These are phyloP conservation scores for Ascochyta clinopodiicola DNA, from an alignment of 2,329 filamentous ascomycete species.

Conservation along the genomic window DNA sequence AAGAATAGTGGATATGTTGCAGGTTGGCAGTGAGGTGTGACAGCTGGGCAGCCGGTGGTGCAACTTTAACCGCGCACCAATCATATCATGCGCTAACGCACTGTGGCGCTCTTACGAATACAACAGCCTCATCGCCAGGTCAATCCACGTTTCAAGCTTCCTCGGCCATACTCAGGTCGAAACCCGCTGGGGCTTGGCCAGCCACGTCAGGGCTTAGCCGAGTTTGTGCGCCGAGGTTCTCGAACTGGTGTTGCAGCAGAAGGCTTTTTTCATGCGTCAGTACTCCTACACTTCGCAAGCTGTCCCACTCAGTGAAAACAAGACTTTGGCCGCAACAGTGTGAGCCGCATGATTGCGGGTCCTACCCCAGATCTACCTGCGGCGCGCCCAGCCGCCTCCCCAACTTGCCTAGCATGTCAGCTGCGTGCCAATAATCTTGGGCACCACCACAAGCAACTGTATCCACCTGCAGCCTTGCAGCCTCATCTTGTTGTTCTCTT, in stretches of 20 bases:
- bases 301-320: slow-evolving; percentile 32
- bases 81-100: neutral
- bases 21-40: slow-evolving; percentile 15
- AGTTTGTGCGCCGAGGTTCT: slow-evolving; percentile 35
- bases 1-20: slow-evolving; percentile 11
- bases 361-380: slow-evolving; percentile 17
- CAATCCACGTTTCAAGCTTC: slow-evolving; percentile 33
- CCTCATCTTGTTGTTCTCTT: slow-evolving; percentile 34
- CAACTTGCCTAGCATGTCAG: slow-evolving; percentile 28
- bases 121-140: slow-evolving; percentile 24
- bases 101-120: slow-evolving; percentile 16
- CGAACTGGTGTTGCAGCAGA: slow-evolving; percentile 42
- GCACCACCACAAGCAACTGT: slow-evolving; percentile 17
- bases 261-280: slow-evolving; percentile 28
- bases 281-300: slow-evolving; percentile 23
- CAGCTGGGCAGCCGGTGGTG: slow-evolving; percentile 3
- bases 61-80: slow-evolving; percentile 3
- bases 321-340: slow-evolving; percentile 42
- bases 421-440: slow-evolving; percentile 30
- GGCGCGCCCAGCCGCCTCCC: slow-evolving; percentile 20
- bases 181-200: slow-evolving; percentile 38
- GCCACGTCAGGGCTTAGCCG: slow-evolving; percentile 28
- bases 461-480: slow-evolving; percentile 33
- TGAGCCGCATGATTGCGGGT: slow-evolving; percentile 19
- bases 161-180: slow-evolving; percentile 32